A percentile compares a stretch with the other conserved stretches of the same genome.
Conservation (phyloP, 2,329 filamentous ascomycete species). For the Diaporthe destruens region DNA sequence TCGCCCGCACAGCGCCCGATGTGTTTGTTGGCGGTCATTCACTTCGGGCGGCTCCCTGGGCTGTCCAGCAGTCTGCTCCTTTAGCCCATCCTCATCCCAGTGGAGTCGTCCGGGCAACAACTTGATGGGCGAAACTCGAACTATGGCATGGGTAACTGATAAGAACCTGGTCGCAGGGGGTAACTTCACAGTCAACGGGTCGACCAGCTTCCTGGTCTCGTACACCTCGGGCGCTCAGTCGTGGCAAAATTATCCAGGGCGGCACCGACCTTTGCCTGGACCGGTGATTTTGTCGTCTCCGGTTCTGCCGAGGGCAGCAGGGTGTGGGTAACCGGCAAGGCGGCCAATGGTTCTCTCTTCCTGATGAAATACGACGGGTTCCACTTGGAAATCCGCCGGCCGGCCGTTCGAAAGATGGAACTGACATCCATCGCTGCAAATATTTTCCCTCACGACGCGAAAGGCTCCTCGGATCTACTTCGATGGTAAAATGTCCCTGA, state of each 20-base stretch:
- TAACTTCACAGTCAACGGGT: constrained; percentile 76
- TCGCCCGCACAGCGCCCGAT: constrained; percentile 76
- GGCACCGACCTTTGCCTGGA: constrained; percentile 79
- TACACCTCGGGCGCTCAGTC: constrained; percentile 77
- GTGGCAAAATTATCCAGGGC: constrained; percentile 75
- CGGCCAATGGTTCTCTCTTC: constrained; percentile 76
- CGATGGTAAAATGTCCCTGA: constrained; percentile 75
- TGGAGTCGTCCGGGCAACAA: constrained; percentile 85
- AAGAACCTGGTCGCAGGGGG: constrained; percentile 83
- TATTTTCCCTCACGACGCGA: constrained; percentile 80
- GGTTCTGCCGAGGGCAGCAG: constrained; percentile 78
- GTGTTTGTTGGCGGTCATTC: constrained; percentile 89
- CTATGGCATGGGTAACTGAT: constrained; percentile 81
- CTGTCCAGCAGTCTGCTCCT: constrained; percentile 86
- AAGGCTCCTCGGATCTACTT: constrained; percentile 78
- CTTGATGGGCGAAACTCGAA: constrained; percentile 76
- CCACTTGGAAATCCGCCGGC: constrained; percentile 75
- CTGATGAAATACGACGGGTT: constrained; percentile 85
- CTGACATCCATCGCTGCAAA: constrained; percentile 82
- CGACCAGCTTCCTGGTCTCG: constrained; percentile 74
- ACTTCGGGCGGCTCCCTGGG: constrained; percentile 83
- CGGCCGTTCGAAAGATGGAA: constrained; percentile 73
- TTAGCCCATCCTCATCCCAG: constrained; percentile 75
- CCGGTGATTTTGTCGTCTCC: constrained; percentile 80
- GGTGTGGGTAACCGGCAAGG: constrained; percentile 85